These are phyloP conservation scores for Mucor sp. DNA, from an alignment of 371 early-diverging fungal genomes.

Conservation along the genomic window DNA sequence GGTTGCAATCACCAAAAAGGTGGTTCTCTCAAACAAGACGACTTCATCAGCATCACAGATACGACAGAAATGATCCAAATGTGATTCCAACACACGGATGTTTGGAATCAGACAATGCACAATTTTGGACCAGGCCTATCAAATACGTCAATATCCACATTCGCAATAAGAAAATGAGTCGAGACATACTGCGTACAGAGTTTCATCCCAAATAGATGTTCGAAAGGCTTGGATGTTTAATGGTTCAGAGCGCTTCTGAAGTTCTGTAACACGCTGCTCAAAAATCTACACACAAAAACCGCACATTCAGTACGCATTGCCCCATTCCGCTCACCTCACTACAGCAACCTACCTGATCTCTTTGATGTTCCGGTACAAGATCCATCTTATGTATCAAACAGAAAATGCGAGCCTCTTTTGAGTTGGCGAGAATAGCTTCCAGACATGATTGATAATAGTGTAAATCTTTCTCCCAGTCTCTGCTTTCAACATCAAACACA, in stretches of 20 bases:
- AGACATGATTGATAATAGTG: constrained; percentile 90
- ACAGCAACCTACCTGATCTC: constrained; percentile 58
- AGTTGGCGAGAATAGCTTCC: constrained; percentile 79
- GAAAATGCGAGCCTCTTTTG: constrained; percentile 91
- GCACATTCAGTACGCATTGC: neutral
- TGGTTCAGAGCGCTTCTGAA: constrained; percentile 73
- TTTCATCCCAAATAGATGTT: constrained; percentile 97
- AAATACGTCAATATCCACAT: neutral
- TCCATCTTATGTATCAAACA: constrained; percentile 98
- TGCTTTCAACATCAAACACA: constrained; percentile 95
- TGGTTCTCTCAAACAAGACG: constrained; percentile 91
- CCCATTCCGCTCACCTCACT: neutral
- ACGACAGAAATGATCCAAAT: constrained; percentile 76
- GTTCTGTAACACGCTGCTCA: constrained; percentile 67
- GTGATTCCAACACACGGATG: constrained; percentile 76
- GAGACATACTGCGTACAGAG: constrained; percentile 81
- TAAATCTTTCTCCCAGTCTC: constrained; percentile 90
- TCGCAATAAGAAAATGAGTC: neutral
- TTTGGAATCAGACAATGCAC: constrained; percentile 95
- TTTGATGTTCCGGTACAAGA: constrained; percentile 77
- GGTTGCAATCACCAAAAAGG: constrained; percentile 92
- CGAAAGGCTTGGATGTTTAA: constrained; percentile 75
- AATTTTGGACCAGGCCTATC: constrained; percentile 95
- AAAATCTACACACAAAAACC: constrained; percentile 54
- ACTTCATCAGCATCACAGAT: constrained; percentile 94